Evolutionary conservation across 306 rosid genomes (phyloP), one percentile per base, ranked within the genome.

Genomic region (Mimosa bimucronata): DNA sequence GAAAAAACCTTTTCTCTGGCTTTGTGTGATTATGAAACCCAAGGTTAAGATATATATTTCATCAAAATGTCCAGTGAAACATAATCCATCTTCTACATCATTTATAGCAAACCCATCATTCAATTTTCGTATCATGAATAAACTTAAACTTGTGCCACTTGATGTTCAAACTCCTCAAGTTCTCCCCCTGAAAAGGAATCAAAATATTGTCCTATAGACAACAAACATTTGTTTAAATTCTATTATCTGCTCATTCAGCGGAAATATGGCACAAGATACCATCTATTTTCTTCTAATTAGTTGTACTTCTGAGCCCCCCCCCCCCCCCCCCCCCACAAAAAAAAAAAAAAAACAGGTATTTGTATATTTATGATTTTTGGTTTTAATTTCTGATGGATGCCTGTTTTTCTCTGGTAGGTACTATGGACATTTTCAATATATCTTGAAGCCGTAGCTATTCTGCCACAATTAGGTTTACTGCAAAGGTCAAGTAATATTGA

Each of bases 391-490:
- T 53, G 21, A 73, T 53, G 50, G 23, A n/a, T 31, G 12, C 19
- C 46, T 30, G 31, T 25, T 69, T 41, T 61, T 61, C 19, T 16
- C 14, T 61, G 38, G 74, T 11, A 69, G 74, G 74, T 69, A 13
- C 40, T 69, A 34, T 69, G 74, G 74, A 69, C 74, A 69, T 69
- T 69, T 69, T 69, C 74, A 23, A 11, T 69, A 41, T 69, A 69
- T 69, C 74, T 69, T 41, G 74, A 69, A 42, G 74, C 74, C 40
- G 74, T 69, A 23, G 74, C 55, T 41, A 69, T 69, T 69, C 34
- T 69, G 28, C 74, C 74, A 41, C 74, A 69, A 25, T 69, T 69
- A 42, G 21, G 21, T 23, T 23, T 69, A 69, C 74, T 69, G 74
- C 74, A 69, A 69, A 69, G 13, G 37, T 69, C 74, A 25, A 69